Conservation (phyloP, 2,329 filamentous ascomycete species). For the Aspergillus sp. region DNA sequence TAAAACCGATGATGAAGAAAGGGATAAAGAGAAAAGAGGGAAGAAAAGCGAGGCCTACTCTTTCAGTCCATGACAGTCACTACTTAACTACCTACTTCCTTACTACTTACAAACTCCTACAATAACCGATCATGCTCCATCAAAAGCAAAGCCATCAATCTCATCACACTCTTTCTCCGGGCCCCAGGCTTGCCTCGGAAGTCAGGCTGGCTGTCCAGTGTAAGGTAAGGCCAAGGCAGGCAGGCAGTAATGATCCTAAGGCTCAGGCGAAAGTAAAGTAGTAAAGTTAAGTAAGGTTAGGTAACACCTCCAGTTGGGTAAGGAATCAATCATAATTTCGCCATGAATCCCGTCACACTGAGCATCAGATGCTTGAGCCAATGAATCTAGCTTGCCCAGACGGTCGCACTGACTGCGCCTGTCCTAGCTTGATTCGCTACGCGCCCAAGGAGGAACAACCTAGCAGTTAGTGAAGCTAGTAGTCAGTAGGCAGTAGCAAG, state of each 20-base stretch:
- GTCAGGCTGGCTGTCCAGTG: not conserved
- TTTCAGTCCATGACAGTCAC: not conserved
- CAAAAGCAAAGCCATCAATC: no score
- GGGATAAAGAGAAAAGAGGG: not conserved
- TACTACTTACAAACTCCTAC: not conserved
- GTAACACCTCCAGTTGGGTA: not conserved
- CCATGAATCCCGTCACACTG: conserved; percentile 1
- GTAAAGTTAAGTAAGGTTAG: no score
- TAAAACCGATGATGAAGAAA: not conserved
- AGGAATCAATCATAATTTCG: not conserved
- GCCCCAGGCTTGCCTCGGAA: no score
- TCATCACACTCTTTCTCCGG: no score
- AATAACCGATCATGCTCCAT: not conserved
- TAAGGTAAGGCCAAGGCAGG: not conserved
- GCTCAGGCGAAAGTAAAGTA: no score
- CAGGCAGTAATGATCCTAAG: not conserved
- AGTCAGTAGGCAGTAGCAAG: not conserved
- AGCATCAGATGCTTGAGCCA: conserved; percentile 1
- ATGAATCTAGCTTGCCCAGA: not conserved
- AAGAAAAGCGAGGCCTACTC: not conserved
- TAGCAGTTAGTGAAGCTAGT: not conserved
- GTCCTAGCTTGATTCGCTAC: conserved; percentile 1
- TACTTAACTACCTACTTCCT: not conserved
- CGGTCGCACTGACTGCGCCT: not conserved
- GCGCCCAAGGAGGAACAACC: conserved; percentile 3